phyloP scores from a whole-genome alignment of 2,329 filamentous ascomycete species.

The Penicillium digitatum region DNA sequence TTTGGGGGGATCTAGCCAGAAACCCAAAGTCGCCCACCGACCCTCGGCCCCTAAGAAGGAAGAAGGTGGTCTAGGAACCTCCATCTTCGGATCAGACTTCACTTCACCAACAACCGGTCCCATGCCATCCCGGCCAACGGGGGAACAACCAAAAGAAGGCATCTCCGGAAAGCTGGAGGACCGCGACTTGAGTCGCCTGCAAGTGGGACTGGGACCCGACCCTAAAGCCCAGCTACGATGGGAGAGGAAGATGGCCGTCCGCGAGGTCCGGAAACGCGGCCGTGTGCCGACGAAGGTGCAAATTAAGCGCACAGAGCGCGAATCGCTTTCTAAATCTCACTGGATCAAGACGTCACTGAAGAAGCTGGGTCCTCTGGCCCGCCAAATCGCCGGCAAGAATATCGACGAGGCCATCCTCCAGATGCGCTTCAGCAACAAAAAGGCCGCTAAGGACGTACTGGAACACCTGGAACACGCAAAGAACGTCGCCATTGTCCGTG shows the following conservation, averaged over 20 bases:
- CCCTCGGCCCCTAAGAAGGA: conserved; percentile 31
- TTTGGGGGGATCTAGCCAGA: conserved; percentile 26
- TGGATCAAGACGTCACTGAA: conserved; percentile 81
- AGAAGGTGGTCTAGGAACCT: conserved; percentile 37
- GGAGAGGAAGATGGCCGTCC: conserved; percentile 79
- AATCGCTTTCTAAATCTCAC: conserved; percentile 60
- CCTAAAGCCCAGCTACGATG: conserved; percentile 67
- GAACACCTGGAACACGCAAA: conserved; percentile 76
- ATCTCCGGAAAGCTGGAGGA: conserved; percentile 23
- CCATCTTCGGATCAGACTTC: conserved; percentile 42
- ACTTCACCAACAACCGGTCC: conserved; percentile 24
- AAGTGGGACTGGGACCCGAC: conserved; percentile 67
- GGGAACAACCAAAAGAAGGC: conserved; percentile 11
- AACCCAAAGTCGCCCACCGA: conserved; percentile 29
- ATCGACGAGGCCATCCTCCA: conserved; percentile 89
- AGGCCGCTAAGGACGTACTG: conserved; percentile 73
- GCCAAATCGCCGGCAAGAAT: conserved; percentile 89
- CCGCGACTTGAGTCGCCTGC: conserved; percentile 54
- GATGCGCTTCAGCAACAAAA: conserved; percentile 95
- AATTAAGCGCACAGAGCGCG: conserved; percentile 63
- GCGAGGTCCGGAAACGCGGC: conserved; percentile 65
- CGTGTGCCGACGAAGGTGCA: conserved; percentile 62
- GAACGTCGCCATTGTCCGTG: conserved; percentile 71
- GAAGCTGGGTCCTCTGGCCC: conserved; percentile 81
- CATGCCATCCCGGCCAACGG: conserved; percentile 24